Evolutionary conservation across 352 stramenopile genomes (phyloP), one percentile per base, ranked within the genome.

Genomic region (Phytophthora podocarpi): DNA sequence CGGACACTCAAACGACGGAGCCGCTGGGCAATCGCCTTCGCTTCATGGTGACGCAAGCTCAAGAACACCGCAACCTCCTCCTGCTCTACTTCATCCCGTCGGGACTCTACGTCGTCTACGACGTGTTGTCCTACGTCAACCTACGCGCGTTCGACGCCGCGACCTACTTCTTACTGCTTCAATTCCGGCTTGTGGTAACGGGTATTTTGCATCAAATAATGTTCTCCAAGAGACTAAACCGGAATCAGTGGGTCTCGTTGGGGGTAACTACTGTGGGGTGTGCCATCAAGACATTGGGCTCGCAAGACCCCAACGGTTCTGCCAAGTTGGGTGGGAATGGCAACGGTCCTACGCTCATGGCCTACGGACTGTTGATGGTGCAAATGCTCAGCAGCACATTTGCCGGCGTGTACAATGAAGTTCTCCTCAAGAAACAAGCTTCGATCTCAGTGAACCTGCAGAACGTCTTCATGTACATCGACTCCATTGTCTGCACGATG

Each of bases 391-490:
- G 80, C 57, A 89, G 78, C 37, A 92, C 85, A 10, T 93, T 93
- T 63, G 85, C 82, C 1, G 82, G 82, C 5, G 85, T 93, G 10
- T 93, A 93, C 81, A 93, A 91, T 62, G 85, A 93, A 73, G 72
- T 87, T 56, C 59, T 93, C 35, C 76, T 93, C 24, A 93, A 93
- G 70, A 89, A 87, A 28, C 78, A 91, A 55, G 47, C 71, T 31
- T 70, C 76, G 55, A 90, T 91, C 50, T 59, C 82, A 12, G 57
- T 90, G 39, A 91, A 93, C 54, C 58, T 93, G 42, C 85, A 93
- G 61, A 93, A 93, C 49, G 79, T 91, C 45, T 90, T 91, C 61
- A 93, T 93, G 85, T 93, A 93, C 67, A 49, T 86, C 34, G 80
- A 93, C 73, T 93, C 85, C 42, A 89, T 92, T 47, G 45, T 87